Percentiles rank a stretch among this genome's conserved stretches.
Conservation (phyloP, 768 basidiomycete genomes). For the Naganishia onofrii region DNA sequence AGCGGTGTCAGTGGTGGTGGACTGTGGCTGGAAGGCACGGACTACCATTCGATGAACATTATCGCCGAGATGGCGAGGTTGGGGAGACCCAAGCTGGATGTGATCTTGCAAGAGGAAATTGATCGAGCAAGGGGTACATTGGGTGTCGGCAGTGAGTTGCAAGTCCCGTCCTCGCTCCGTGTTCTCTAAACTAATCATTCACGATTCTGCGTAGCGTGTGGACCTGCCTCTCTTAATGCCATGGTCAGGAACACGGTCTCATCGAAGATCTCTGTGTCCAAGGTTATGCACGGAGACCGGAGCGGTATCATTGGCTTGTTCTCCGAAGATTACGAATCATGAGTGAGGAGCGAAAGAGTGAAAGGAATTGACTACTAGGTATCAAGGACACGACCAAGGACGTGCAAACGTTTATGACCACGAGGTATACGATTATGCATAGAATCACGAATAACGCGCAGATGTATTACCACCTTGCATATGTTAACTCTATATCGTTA, state of each 20-base stretch:
- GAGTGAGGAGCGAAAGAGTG: conserved; percentile 13
- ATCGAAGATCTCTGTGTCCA: conserved; percentile 60
- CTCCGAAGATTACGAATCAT: conserved; percentile 69
- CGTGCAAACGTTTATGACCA: too few species aligned
- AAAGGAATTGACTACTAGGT: background rate
- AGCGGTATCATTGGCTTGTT: conserved; percentile 63
- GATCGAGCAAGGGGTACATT: conserved; percentile 59
- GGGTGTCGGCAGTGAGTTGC: conserved; percentile 67
- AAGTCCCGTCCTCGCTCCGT: background rate
- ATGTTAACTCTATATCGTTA: too few species aligned
- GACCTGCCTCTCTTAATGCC: conserved; percentile 67
- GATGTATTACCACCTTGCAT: too few species aligned
- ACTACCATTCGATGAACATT: conserved; percentile 62
- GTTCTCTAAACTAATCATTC: background rate
- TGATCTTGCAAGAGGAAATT: conserved; percentile 67
- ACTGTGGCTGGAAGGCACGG: conserved; percentile 58
- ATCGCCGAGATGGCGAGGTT: conserved; percentile 65
- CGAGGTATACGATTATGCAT: too few species aligned
- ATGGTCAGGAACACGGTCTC: conserved; percentile 67
- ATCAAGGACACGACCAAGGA: background rate
- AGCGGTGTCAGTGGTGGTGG: conserved; percentile 33
- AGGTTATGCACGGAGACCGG: conserved; percentile 60
- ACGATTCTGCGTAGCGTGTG: conserved; percentile 61
- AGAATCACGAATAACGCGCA: too few species aligned
- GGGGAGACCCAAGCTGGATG: conserved; percentile 66